Evolutionary conservation across 495 filamentous ascomycete genomes (phyloP), one percentile per base, ranked within the genome.

Genomic region (Penicillium atrosanguineum): DNA sequence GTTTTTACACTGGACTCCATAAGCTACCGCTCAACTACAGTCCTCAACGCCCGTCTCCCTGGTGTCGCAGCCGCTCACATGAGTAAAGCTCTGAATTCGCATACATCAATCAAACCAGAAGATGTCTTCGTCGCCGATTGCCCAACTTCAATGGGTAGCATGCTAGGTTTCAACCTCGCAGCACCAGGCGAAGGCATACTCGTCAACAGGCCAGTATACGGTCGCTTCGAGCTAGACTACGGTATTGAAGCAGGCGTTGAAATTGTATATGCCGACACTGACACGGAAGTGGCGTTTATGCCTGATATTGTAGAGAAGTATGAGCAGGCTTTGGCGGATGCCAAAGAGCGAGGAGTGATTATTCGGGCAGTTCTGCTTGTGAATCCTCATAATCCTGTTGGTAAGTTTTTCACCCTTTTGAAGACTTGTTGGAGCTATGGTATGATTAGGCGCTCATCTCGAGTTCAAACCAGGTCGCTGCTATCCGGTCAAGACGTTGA

Each of bases 361-460:
- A 65, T 62, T 49, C 60, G 59, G 29, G 64, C 59, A 7, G 48
- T 67, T 28, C 48, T 65, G 31, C 29, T 65, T 9, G 59, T 64
- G 1, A 79, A 77, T 34, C 75, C 75, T n/a, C 68, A 79, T 55
- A 79, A 79, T 48, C 75, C 76, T 45, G 60, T 76, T 21, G 73
- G 70, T 69, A 42, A 52, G 63, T 55, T 7, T 20, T 15, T 28
- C 28, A 9, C 20, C 2, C 29, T 12, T 12, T n/a, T 7, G 21
- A 26, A 6, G 42, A 5, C 6, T 44, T 4, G 12, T 8, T 4
- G 7, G 21, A 19, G 16, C 0, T 23, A 42, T 42, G 14, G 46
- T 23, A 42, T 42, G 14, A 46, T 43, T 23, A 20, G 14, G 39
- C 25, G 34, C 31, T 34, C 12, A 34, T 15, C 12, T 1, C 19